Percentiles rank a stretch among this genome's conserved stretches.
Evolutionary conservation across 371 early-diverging fungal genomes (phyloP).

Genomic region (Mortierella sp.): DNA sequence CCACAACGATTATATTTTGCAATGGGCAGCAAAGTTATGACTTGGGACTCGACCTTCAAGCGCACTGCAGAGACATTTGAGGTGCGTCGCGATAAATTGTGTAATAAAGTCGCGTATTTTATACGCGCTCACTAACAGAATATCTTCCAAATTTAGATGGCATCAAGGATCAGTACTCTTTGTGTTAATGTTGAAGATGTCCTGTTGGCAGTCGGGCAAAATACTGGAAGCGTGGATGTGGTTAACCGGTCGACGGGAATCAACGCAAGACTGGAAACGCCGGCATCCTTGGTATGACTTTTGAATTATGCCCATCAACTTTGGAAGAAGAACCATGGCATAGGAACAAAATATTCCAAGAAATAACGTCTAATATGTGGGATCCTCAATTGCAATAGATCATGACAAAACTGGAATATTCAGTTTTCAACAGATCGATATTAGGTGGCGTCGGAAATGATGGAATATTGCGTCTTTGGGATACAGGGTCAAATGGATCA

Average conservation of each 20-base stretch:
- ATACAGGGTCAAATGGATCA: slow-evolving; percentile 54
- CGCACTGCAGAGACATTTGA: slow-evolving; percentile 33
- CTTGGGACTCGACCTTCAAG: slow-evolving; percentile 27
- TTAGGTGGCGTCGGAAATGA: slow-evolving; percentile 66
- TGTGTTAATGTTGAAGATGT: slow-evolving; percentile 43
- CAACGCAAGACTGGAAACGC: slow-evolving; percentile 29
- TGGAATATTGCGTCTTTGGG: slow-evolving; percentile 66
- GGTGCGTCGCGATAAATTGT: slow-evolving; percentile 8
- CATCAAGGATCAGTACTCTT: slow-evolving; percentile 41
- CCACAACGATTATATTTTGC: slow-evolving; percentile 45
- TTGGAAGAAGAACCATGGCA: background rate
- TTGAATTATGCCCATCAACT: background rate
- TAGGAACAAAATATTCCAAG: background rate
- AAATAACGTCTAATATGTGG: background rate
- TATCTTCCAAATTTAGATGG: slow-evolving; percentile 11
- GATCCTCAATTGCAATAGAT: slow-evolving; percentile 22
- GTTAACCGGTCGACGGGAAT: slow-evolving; percentile 33
- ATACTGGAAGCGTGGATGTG: slow-evolving; percentile 35
- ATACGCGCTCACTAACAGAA: background rate
- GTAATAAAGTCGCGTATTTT: background rate
- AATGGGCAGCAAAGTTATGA: slow-evolving; percentile 34
- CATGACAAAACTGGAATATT: slow-evolving; percentile 56
- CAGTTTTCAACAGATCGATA: slow-evolving; percentile 55
- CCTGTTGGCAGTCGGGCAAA: slow-evolving; percentile 44
- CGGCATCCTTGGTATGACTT: slow-evolving; percentile 30